phyloP scores from a whole-genome alignment of 164 flowering plant species.

The Nymphaea thermarum region DNA sequence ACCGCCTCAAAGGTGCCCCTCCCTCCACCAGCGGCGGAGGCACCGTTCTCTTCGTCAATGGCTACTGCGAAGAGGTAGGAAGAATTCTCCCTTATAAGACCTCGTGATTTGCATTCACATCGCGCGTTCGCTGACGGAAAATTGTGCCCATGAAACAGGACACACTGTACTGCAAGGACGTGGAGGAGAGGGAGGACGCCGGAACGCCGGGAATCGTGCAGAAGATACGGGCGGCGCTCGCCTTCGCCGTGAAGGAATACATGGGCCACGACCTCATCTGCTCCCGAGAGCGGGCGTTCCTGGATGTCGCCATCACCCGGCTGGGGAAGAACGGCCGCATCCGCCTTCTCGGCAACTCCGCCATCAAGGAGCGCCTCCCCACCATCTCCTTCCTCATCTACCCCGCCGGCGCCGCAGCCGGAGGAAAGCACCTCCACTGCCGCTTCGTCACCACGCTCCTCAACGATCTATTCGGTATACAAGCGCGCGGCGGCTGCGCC shows the following conservation, averaged over 20 bases:
- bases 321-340: constrained; percentile 1
- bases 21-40: constrained; percentile 13
- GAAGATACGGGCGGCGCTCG: constrained; percentile 11
- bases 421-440: constrained; percentile 7
- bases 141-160: constrained; percentile 1
- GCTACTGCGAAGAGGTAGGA: constrained; percentile 6
- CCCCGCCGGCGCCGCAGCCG: constrained; percentile 5
- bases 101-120: no score
- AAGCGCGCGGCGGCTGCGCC: constrained; percentile 10
- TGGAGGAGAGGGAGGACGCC: constrained; percentile 10
- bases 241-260: constrained; percentile 6
- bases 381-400: constrained; percentile 9
- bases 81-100: background rate
- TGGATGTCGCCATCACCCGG: background rate
- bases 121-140: no score
- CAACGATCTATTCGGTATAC: constrained; percentile 10
- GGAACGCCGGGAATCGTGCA: constrained; percentile 13
- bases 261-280: constrained; percentile 5
- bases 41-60: constrained; percentile 10
- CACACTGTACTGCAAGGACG: constrained; percentile 6
- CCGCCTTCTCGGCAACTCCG: constrained; percentile 1
- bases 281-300: constrained; percentile 1
- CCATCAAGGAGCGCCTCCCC: constrained; percentile 1
- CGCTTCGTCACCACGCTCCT: constrained; percentile 12
- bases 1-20: constrained; percentile 9